These are phyloP conservation scores for Blastomyces parvus DNA, from an alignment of 2,329 filamentous ascomycete species.

Conservation along the genomic window DNA sequence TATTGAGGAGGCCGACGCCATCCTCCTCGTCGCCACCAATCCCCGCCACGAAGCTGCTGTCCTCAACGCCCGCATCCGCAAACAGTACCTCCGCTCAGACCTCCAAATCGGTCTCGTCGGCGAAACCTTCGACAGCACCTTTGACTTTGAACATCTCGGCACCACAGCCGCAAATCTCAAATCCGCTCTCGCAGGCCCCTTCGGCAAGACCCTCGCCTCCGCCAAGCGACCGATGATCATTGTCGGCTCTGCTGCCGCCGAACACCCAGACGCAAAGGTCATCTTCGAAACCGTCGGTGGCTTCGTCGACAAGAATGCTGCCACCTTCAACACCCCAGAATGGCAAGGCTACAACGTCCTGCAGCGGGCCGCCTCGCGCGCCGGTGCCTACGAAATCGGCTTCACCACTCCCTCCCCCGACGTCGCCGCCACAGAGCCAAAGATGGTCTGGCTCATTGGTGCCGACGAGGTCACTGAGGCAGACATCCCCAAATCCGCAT, in stretches of 20 bases:
- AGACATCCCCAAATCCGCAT: constrained; percentile 90
- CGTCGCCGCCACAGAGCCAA: constrained; percentile 76
- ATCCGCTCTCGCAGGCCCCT: constrained; percentile 70
- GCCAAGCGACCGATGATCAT: constrained; percentile 96
- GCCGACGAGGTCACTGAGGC: constrained; percentile 79
- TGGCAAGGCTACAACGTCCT: constrained; percentile 98
- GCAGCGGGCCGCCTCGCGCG: constrained; percentile 83
- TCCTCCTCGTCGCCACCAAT: constrained; percentile 91
- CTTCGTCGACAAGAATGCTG: constrained; percentile 88
- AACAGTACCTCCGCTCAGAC: constrained; percentile 94
- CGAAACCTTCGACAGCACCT: constrained; percentile 85
- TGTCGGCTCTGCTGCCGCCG: constrained; percentile 81
- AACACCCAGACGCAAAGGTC: constrained; percentile 82
- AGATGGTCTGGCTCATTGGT: constrained; percentile 93
- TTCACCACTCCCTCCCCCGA: constrained; percentile 77
- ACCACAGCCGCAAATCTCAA: constrained; percentile 70
- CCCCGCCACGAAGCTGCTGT: constrained; percentile 90
- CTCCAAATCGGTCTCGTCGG: constrained; percentile 87
- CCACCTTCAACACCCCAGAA: constrained; percentile 76
- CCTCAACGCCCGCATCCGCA: constrained; percentile 90
- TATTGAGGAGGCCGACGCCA: constrained; percentile 84
- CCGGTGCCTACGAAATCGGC: constrained; percentile 89
- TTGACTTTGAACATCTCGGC: constrained; percentile 88
- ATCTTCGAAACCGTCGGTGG: constrained; percentile 83
- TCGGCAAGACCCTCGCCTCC: constrained; percentile 81